These are phyloP conservation scores for Rhizopogon sp. DNA, from an alignment of 768 basidiomycete genomes.

Conservation along the genomic window DNA sequence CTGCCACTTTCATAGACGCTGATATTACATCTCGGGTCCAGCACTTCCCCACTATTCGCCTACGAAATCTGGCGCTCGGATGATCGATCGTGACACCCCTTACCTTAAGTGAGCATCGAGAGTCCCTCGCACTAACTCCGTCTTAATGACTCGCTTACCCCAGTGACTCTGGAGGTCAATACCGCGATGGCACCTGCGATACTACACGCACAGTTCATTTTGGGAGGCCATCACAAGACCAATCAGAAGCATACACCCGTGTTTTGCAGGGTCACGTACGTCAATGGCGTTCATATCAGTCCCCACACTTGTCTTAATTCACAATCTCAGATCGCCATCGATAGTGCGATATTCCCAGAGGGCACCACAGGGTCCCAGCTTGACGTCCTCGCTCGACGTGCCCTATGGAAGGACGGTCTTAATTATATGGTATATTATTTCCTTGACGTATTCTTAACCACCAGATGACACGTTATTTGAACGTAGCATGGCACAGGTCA, in stretches of 20 bases:
- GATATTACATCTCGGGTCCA: constrained; percentile 11
- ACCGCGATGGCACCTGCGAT: constrained; percentile 86
- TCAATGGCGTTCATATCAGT: constrained; percentile 20
- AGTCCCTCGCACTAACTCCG: constrained; percentile 8
- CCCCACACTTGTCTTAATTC: constrained; percentile 13
- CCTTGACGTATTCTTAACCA: constrained; percentile 3
- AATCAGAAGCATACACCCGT: constrained; percentile 88
- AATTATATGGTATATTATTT: constrained; percentile 61
- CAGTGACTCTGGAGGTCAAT: constrained; percentile 92
- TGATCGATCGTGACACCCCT: constrained; percentile 75
- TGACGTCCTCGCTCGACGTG: constrained; percentile 85
- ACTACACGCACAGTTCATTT: constrained; percentile 83
- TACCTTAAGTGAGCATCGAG: constrained; percentile 74
- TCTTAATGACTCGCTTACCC: constrained; percentile 12
- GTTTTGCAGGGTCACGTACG: constrained; percentile 95
- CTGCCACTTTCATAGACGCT: background rate
- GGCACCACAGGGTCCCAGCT: constrained; percentile 81
- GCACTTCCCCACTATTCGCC: constrained; percentile 94
- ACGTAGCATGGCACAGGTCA: constrained; percentile 86
- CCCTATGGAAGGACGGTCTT: constrained; percentile 81
- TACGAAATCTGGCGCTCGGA: constrained; percentile 54
- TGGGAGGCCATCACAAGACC: constrained; percentile 79
- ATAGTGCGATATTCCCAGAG: constrained; percentile 84
- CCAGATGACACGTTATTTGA: constrained; percentile 11
- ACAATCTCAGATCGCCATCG: constrained; percentile 74